Percentiles rank a stretch among this genome's conserved stretches.
These are phyloP conservation scores for Escovopsis weberi DNA, from an alignment of 2,329 filamentous ascomycete genomes.

Conservation along the genomic window DNA sequence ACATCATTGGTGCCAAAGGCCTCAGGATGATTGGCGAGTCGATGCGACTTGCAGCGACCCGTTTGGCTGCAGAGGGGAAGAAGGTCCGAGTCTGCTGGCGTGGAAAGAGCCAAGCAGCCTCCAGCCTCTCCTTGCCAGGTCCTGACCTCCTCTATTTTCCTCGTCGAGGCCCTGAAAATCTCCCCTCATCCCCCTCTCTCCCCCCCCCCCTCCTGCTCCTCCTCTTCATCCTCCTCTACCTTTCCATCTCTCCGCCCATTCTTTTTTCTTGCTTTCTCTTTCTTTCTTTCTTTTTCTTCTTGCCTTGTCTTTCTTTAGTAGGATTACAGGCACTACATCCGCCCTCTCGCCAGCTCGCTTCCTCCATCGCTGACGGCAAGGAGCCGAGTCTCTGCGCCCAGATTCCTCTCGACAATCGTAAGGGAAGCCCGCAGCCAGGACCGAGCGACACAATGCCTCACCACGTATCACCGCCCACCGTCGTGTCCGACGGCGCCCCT, in stretches of 20 bases:
- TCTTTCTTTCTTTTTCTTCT: slow-evolving; percentile 4
- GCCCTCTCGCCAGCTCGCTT: neutral
- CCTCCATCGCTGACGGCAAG: too few relatives aligned
- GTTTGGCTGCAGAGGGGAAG: too few relatives aligned
- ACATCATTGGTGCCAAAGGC: too few relatives aligned
- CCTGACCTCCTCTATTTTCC: neutral
- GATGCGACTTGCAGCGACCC: too few relatives aligned
- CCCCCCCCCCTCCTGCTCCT: neutral
- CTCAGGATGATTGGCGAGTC: too few relatives aligned
- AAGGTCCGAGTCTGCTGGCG: too few relatives aligned
- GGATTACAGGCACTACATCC: neutral
- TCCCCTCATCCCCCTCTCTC: too few relatives aligned
- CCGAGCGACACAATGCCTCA: slow-evolving; percentile 28
- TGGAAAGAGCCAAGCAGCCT: neutral
- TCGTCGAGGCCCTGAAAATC: too few relatives aligned
- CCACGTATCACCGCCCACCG: slow-evolving; percentile 30
- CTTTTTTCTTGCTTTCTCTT: slow-evolving; percentile 3
- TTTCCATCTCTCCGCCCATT: slow-evolving; percentile 1
- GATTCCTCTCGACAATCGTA: neutral
- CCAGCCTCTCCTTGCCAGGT: neutral
- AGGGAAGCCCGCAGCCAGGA: neutral
- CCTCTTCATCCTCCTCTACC: neutral
- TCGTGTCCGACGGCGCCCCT: slow-evolving; percentile 33
- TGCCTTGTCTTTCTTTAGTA: neutral
- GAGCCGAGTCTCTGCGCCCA: neutral